A percentile compares a stretch with the other conserved stretches of the same genome.
phyloP scores from a whole-genome alignment of 257 asterid species.

The Solanum appendiculatum region DNA sequence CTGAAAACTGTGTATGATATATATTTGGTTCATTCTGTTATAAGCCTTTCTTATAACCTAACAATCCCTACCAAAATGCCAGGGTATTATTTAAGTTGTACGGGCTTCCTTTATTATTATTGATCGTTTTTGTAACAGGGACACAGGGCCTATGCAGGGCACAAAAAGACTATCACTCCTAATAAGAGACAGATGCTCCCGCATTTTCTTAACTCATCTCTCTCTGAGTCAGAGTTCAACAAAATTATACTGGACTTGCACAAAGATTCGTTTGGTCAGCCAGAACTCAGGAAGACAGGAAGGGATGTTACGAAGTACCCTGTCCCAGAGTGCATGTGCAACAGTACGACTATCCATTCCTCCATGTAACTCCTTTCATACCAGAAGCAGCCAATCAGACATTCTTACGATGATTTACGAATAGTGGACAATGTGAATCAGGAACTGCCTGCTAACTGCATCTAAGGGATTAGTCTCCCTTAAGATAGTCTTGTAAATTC shows the following conservation, averaged over 20 bases:
- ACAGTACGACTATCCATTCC: conserved; percentile 17
- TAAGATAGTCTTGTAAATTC: not conserved
- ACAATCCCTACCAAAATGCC: not conserved
- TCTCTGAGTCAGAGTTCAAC: conserved; percentile 53
- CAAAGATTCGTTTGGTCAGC: conserved; percentile 73
- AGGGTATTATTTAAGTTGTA: not conserved
- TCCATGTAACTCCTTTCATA: not conserved
- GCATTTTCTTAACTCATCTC: conserved; percentile 58
- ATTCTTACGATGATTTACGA: not conserved
- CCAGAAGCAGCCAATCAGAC: not conserved
- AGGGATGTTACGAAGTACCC: conserved; percentile 86
- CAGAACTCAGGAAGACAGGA: conserved; percentile 62
- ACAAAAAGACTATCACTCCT: conserved; percentile 76
- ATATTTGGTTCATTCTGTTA: not conserved
- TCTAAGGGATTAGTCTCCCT: not conserved
- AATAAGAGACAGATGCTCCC: conserved; percentile 85
- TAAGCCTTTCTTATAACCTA: not conserved
- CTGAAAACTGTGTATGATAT: not conserved
- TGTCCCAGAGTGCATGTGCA: conserved; percentile 88
- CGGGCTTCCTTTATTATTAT: not conserved
- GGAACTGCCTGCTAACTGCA: not conserved
- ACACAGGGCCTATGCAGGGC: conserved; percentile 81
- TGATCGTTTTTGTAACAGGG: conserved; percentile 40
- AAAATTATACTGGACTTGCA: conserved; percentile 53
- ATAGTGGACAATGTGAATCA: not conserved